Evolutionary conservation across 1,284 basidiomycete genomes (phyloP).

Genomic region (Trametes sp.): DNA sequence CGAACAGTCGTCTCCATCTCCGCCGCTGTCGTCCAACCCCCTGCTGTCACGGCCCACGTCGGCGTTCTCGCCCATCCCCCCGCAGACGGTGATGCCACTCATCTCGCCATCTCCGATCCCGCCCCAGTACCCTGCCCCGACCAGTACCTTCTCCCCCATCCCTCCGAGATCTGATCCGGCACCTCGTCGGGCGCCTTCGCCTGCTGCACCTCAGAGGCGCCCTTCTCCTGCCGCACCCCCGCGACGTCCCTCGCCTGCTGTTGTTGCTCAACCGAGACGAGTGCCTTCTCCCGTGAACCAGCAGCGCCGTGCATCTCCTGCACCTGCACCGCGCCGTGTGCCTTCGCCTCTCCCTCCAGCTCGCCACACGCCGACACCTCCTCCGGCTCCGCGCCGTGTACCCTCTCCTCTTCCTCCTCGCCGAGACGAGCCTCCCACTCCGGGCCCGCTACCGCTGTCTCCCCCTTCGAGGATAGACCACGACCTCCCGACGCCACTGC

Average conservation of each 20-base stretch:
- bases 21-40: constrained; percentile 28
- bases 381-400: constrained; percentile 13
- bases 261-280: constrained; percentile 1
- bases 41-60: constrained; percentile 27
- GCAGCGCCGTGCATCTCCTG: constrained; percentile 9
- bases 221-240: constrained; percentile 9
- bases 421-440: constrained; percentile 22
- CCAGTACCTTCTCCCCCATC: constrained; percentile 10
- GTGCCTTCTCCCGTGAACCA: constrained; percentile 9
- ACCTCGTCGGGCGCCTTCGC: constrained; percentile 22
- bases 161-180: constrained; percentile 20
- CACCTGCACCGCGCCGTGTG: constrained; percentile 11
- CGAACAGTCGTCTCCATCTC: constrained; percentile 26
- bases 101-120: constrained; percentile 23
- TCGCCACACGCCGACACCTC: constrained; percentile 20
- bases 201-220: constrained; percentile 9
- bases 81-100: constrained; percentile 13
- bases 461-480: constrained; percentile 25
- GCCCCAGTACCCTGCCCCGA: constrained; percentile 18
- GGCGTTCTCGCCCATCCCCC: constrained; percentile 21
- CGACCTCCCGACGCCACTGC: constrained; percentile 29
- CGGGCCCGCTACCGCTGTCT: constrained; percentile 29
- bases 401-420: constrained; percentile 15
- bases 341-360: constrained; percentile 23
- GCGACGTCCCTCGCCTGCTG: background rate